Base-by-base conservation (phyloP, 2,329 filamentous ascomycete species). In the Aureobasidium sp. region DNA sequence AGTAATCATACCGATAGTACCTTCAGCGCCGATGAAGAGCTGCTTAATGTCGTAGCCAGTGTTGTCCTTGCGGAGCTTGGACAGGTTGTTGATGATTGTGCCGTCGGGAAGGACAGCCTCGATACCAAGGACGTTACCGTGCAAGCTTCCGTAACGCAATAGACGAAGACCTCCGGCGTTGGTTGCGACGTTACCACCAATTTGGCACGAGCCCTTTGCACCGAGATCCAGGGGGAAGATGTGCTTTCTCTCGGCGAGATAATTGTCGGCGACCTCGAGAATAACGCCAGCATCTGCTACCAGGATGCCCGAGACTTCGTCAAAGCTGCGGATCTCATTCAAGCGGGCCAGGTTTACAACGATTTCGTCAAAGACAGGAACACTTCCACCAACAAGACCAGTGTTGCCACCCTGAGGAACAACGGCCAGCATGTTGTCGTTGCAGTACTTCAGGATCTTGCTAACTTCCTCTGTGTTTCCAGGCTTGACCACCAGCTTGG, bases 381-480 rank as follows among this genome's bases (percentile, higher is more conserved):
- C 90, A 0, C 91, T 96, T 53, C 94, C 94, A 62, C 94, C 95
- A 1, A 99, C 94, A 37, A 99, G 82, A 7, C 94, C 95, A 2
- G 94, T 96, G 75, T 99, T 99, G 62, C 94, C 94, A 67, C 95
- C 95, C 76, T 99, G 94, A 0, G 94, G 94, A 47, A 97, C 94
- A 3, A 99, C 92, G 24, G 94, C 94, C 65, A 99, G 82, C 77
- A 86, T 85, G 69, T 93, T 87, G 68, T 95, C 87, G 75, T 97
- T 97, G 82, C 94, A 99, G 81, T 97, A 97, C 74, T 88, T 87
- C 68, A 99, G 76, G 63, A 97, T 87, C 76, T 88, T 83, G 83
- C 91, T 96, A 69, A 97, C 90, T 75, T 99, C 88, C 69, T 93
- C 86, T 0, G 90, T 93, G 17, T 85, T 88, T 57, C 82, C 84